Evolutionary conservation across 768 basidiomycete species (phyloP), one percentile per base, ranked within the genome.

Genomic region (Neoboletus brunneissimus): DNA sequence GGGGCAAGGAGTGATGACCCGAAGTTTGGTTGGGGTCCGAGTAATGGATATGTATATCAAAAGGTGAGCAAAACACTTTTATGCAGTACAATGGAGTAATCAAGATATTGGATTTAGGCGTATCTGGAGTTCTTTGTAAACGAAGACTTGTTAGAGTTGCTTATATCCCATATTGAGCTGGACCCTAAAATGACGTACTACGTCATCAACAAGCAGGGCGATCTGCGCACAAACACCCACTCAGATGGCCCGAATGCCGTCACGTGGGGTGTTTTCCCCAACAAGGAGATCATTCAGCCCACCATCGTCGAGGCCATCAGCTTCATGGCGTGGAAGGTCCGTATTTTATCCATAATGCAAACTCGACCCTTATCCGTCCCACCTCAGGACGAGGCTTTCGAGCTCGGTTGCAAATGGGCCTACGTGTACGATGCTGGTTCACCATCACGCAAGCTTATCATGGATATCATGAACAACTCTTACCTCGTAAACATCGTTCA

Each of bases 171-270:
- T 53, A 93, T 98, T 63, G 91, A 95, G 67, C 84, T 86, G 18
- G 92, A 97, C 66, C 81, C 82, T 57, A 84, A 87, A 63, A 89
- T 96, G 67, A 98, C 94, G 3, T 99, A 98, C 79, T 96, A 98
- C 66, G 92, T 94, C 47, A 96, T 98, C 72, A 98, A 98, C 81
- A 92, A 89, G 72, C 84, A 87, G 41, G 97, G 97, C 40, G 95
- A 98, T 71, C 77, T 99, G 48, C 84, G 88, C 53, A 98, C 97
- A 48, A 99, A 98, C 78, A 94, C 86, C 16, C 90, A 93, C 64
- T 91, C 88, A 2, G 94, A 97, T 49, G 94, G 95, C 3, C 95
- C 97, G 27, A 98, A 97, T 64, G 95, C 95, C n/a, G 94, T 98
- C 18, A 98, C 95, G 1, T 98, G 95, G 95, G 95, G 95, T 60